A percentile compares a stretch with the other conserved stretches of the same genome.
Conservation (phyloP, 1,284 basidiomycete species). For the Bothia castanella region DNA sequence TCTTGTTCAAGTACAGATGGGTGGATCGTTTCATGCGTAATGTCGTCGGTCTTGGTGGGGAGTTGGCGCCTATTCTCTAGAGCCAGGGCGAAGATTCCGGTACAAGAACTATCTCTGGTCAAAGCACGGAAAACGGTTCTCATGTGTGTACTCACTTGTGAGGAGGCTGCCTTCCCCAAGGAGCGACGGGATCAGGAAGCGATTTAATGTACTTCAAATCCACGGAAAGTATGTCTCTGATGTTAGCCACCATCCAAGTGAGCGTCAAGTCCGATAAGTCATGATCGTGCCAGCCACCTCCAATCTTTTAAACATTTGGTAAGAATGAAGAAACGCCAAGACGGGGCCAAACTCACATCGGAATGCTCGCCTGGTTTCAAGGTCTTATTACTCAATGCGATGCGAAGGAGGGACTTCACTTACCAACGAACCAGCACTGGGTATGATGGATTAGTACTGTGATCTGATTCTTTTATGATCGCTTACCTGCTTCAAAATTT, state of each 20-base stretch:
- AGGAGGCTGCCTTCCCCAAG: conserved; percentile 57
- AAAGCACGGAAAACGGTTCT: not conserved
- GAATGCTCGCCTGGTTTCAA: conserved; percentile 48
- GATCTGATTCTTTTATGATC: not conserved
- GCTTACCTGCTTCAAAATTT: conserved; percentile 58
- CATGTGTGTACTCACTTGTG: conserved; percentile 49
- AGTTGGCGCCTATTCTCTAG: conserved; percentile 43
- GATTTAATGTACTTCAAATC: conserved; percentile 51
- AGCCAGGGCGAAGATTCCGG: conserved; percentile 51
- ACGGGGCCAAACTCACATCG: conserved; percentile 43
- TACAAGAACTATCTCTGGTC: conserved; percentile 40
- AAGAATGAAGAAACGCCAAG: not conserved
- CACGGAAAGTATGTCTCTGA: conserved; percentile 52
- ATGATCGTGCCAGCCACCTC: conserved; percentile 63
- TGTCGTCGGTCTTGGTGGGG: conserved; percentile 43
- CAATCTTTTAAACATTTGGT: conserved; percentile 44
- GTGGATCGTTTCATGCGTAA: conserved; percentile 60
- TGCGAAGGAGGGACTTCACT: conserved; percentile 14
- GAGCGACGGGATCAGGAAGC: conserved; percentile 48
- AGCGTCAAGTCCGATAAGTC: conserved; percentile 65
- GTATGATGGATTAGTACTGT: conserved; percentile 5
- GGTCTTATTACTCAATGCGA: not conserved
- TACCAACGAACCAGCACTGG: conserved; percentile 68
- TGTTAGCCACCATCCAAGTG: conserved; percentile 63
- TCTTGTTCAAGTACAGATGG: conserved; percentile 52